Evolutionary conservation across 805 yeast species (phyloP).

Genomic region (Ogataea siamensis): DNA sequence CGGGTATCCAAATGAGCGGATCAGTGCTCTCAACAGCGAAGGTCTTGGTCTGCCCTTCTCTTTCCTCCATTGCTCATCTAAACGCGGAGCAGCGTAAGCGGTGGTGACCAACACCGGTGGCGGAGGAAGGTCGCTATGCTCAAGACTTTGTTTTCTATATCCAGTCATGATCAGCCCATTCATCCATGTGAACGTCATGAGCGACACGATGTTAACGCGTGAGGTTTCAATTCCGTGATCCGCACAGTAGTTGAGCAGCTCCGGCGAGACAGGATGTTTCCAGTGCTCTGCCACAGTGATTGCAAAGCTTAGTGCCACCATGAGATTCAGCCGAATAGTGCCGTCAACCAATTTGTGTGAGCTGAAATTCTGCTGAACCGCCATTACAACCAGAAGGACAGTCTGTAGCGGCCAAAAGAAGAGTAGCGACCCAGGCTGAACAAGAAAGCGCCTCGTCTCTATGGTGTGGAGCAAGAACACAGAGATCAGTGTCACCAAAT

Average conservation of each 20-base stretch:
- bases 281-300: conserved; percentile 41
- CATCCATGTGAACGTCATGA: conserved; percentile 89
- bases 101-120: conserved; percentile 41
- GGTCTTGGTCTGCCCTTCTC: conserved; percentile 31
- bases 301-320: conserved; percentile 31
- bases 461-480: conserved; percentile 43
- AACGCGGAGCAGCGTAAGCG: conserved; percentile 29
- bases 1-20: conserved; percentile 38
- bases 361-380: conserved; percentile 35
- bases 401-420: conserved; percentile 40
- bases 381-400: conserved; percentile 12
- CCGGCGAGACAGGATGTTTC: conserved; percentile 38
- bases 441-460: conserved; percentile 41
- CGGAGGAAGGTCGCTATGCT: conserved; percentile 41
- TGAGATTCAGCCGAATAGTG: conserved; percentile 12
- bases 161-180: conserved; percentile 79
- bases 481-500: conserved; percentile 20
- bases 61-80: conserved; percentile 36
- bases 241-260: conserved; percentile 35
- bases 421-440: conserved; percentile 39
- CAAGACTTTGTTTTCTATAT: conserved; percentile 33
- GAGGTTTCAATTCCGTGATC: conserved; percentile 29
- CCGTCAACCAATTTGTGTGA: conserved; percentile 16
- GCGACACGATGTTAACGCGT: conserved; percentile 63
- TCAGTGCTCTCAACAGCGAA: conserved; percentile 35